Evolutionary conservation across 1,284 basidiomycete genomes (phyloP).

Genomic region (Kalmanozyma brasiliensis): DNA sequence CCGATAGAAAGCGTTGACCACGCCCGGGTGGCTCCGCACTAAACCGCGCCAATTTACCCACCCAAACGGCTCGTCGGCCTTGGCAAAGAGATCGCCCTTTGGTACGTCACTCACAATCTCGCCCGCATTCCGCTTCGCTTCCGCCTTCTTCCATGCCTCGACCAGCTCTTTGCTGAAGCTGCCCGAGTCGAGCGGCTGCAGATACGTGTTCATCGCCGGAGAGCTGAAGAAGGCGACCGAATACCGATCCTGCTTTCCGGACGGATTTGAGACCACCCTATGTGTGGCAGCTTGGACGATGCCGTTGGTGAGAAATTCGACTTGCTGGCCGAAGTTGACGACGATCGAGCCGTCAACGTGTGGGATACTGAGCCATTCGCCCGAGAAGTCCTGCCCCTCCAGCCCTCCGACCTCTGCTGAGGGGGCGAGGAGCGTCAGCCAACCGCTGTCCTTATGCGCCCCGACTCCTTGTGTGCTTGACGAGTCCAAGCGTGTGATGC

Average conservation of each 20-base stretch:
- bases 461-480: slow-evolving; percentile 55
- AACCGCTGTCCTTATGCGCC: slow-evolving; percentile 61
- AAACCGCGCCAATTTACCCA: slow-evolving; percentile 57
- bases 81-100: slow-evolving; percentile 48
- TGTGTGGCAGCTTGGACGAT: slow-evolving; percentile 59
- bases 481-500: slow-evolving; percentile 29
- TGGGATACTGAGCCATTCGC: slow-evolving; percentile 54
- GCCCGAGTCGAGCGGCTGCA: slow-evolving; percentile 28
- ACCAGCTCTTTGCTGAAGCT: slow-evolving; percentile 37
- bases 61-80: slow-evolving; percentile 44
- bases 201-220: slow-evolving; percentile 44
- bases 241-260: slow-evolving; percentile 11
- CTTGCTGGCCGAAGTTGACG: slow-evolving; percentile 64
- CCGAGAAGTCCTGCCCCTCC: slow-evolving; percentile 53
- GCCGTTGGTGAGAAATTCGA: slow-evolving; percentile 52
- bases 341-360: slow-evolving; percentile 39
- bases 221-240: slow-evolving; percentile 57
- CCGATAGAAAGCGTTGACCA: slow-evolving; percentile 36
- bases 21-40: slow-evolving; percentile 47
- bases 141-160: slow-evolving; percentile 27
- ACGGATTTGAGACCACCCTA: slow-evolving; percentile 42
- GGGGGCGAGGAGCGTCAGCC: slow-evolving; percentile 58
- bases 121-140: slow-evolving; percentile 15
- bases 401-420: slow-evolving; percentile 43
- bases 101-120: slow-evolving; percentile 46